Evolutionary conservation across 257 asterid genomes (phyloP), one percentile per base, ranked within the genome.

Genomic region (Solanum ahanhuiri): DNA sequence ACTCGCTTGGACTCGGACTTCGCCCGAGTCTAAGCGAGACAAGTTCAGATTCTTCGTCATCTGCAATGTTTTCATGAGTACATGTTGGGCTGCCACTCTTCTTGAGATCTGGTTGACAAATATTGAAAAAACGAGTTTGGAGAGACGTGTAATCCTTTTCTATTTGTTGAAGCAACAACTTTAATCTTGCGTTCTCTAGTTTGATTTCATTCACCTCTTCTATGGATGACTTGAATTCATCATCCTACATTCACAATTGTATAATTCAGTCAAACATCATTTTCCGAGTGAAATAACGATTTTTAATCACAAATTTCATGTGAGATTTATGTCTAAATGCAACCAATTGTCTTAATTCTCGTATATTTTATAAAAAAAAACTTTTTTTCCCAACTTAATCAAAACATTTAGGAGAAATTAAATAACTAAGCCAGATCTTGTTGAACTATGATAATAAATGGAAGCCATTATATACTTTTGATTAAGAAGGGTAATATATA

Each of bases 1-100:
- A 48, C 4, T 87, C 90, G 25, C 45, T 85, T 18, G 89, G 86
- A 39, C 64, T 82, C 22, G 91, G 88, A 51, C 88, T 90, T 12
- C 87, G 91, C 86, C 99, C 99, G 1, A 96, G 95, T 43, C 93
- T 90, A 88, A 95, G 98, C 18, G 94, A 95, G 17, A 96, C 95
- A 1, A 94, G 91, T 12, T 95, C 98, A 77, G 87, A 92, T 83
- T 94, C 92, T 73, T 87, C 90, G 83, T 93, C 93, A 9, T 71
- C 81, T 35, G 8, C 39, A 25, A 45, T 11, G 14, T 85, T 66
- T 51, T 88, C 86, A 12, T 22, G 57, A 6, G n/a, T 85, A 30
- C 31, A 43, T 11, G 39, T 45, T 33, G 83, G 76, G 72, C 20
- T 25, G 10, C 15, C 5, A 34, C 66, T 84, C 8, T 88, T 88